Percentiles rank a stretch among this genome's conserved stretches.
Evolutionary conservation across 306 rosid species (phyloP).

Genomic region (Clitoria ternatea): DNA sequence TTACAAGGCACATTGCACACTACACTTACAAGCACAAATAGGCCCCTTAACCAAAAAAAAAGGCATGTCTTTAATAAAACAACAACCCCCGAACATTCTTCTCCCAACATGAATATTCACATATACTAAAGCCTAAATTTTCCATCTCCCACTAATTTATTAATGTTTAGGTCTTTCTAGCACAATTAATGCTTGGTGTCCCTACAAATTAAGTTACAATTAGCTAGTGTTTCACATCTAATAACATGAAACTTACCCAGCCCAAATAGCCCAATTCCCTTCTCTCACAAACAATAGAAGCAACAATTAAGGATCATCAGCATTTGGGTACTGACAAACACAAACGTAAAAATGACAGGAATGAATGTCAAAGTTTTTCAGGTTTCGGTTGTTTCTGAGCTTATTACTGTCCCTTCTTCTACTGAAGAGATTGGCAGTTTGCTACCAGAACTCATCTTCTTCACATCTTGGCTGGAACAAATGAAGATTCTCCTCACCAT

Average conservation of each 20-base stretch:
- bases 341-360: background rate
- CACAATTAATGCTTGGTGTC: constrained; percentile 25
- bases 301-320: constrained; percentile 30
- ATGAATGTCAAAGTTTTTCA: constrained; percentile 31
- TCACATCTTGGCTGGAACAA: constrained; percentile 76
- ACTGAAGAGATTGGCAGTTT: constrained; percentile 46
- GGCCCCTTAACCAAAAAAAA: background rate
- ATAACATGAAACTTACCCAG: constrained; percentile 34
- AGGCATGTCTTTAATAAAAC: constrained; percentile 10
- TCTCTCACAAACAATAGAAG: constrained; percentile 41
- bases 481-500: constrained; percentile 85
- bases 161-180: constrained; percentile 22
- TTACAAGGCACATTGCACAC: constrained; percentile 7
- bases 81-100: constrained; percentile 14
- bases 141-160: constrained; percentile 28
- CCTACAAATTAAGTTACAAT: constrained; percentile 56
- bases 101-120: constrained; percentile 31
- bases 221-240: constrained; percentile 44
- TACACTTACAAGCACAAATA: background rate
- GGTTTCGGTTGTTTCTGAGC: constrained; percentile 56
- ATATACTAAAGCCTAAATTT: constrained; percentile 31
- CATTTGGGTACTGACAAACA: constrained; percentile 20
- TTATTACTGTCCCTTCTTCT: constrained; percentile 66
- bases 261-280: constrained; percentile 36
- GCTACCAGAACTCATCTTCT: constrained; percentile 68